Evolutionary conservation across 306 rosid genomes (phyloP).

Genomic region (Sicyos baderoa): DNA sequence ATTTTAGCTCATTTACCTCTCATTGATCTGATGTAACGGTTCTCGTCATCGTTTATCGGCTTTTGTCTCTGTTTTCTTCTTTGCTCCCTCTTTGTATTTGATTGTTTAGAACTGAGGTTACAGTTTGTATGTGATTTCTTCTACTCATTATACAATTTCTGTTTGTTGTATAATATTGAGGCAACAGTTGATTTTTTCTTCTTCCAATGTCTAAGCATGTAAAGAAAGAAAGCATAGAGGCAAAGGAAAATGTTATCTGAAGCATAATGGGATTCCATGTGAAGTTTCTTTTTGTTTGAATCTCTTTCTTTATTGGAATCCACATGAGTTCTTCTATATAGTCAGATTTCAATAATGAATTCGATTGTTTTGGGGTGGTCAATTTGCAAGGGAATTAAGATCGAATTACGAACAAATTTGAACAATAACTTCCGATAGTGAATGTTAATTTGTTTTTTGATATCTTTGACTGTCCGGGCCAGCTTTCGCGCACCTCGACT

Average conservation of each 20-base stretch:
- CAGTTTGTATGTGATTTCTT: neutral
- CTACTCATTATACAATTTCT: neutral
- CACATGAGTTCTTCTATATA: neutral
- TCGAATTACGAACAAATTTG: neutral
- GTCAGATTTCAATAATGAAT: neutral
- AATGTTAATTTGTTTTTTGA: neutral
- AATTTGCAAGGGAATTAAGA: neutral
- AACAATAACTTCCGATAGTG: neutral
- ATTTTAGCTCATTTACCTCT: neutral
- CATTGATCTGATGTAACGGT: neutral
- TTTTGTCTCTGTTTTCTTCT: neutral
- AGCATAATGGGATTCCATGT: neutral
- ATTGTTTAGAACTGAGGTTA: neutral
- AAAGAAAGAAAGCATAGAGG: constrained; percentile 1
- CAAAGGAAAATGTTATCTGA: neutral
- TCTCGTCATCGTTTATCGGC: neutral
- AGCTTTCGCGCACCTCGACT: no score
- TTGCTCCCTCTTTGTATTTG: neutral
- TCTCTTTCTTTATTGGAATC: neutral
- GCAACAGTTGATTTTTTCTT: neutral
- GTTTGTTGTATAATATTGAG: neutral
- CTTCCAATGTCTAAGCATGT: constrained; percentile 1
- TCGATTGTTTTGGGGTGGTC: neutral
- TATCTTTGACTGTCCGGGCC: no score
- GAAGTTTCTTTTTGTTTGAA: neutral